Evolutionary conservation across 1,284 basidiomycete species (phyloP).

Genomic region (Marasmius sp.): DNA sequence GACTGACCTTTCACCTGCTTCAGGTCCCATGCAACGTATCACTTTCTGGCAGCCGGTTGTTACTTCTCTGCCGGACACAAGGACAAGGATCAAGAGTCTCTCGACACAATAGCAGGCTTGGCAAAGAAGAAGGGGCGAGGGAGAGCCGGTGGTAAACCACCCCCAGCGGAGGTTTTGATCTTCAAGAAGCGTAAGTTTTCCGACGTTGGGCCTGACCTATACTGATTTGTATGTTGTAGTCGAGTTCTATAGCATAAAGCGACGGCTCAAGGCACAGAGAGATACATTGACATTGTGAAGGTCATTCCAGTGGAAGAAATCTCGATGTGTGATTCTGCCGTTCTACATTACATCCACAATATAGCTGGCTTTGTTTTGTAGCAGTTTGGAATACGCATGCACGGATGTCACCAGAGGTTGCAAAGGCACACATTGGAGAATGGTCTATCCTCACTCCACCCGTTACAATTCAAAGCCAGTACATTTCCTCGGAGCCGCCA

Average conservation of each 20-base stretch:
- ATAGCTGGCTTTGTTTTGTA: too few relatives aligned
- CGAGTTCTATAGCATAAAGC: slow-evolving; percentile 69
- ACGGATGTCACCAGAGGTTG: too few relatives aligned
- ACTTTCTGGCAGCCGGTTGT: slow-evolving; percentile 65
- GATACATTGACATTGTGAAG: slow-evolving; percentile 53
- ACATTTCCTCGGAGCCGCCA: too few relatives aligned
- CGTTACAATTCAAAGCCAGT: too few relatives aligned
- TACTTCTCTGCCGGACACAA: slow-evolving; percentile 40
- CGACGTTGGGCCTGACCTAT: neutral
- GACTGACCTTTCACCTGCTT: neutral
- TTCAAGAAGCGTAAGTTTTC: slow-evolving; percentile 59
- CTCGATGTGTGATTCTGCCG: neutral
- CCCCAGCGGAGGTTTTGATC: slow-evolving; percentile 75
- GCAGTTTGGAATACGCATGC: too few relatives aligned
- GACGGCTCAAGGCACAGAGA: slow-evolving; percentile 45
- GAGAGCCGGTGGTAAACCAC: slow-evolving; percentile 61
- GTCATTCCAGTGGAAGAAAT: slow-evolving; percentile 60
- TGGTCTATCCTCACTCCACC: too few relatives aligned
- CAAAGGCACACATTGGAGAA: too few relatives aligned
- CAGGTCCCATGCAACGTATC: slow-evolving; percentile 78
- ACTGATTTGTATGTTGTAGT: slow-evolving; percentile 39
- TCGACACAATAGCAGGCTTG: slow-evolving; percentile 60
- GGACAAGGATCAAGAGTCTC: slow-evolving; percentile 43
- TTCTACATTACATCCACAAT: neutral
- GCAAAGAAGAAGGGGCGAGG: slow-evolving; percentile 45